Evolutionary conservation across 1,284 basidiomycete species (phyloP).

Genomic region (Austroboletus novae-zelandiae): DNA sequence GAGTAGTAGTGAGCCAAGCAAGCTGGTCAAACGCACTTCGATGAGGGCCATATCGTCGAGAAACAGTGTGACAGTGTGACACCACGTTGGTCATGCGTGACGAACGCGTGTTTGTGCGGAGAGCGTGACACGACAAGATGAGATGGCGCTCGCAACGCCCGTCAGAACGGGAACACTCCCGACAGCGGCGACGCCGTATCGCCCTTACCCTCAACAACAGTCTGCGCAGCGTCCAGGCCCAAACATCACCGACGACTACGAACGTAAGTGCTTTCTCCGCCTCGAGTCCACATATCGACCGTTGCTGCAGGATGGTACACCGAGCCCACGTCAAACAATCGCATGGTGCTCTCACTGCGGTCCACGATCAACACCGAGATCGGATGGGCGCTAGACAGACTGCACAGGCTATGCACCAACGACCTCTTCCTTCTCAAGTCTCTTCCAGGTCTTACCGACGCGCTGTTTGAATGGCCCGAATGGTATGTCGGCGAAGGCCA

Average conservation of each 20-base stretch:
- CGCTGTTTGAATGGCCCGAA: constrained; percentile 77
- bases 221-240: constrained; percentile 32
- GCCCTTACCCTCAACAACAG: constrained; percentile 24
- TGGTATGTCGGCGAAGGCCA: constrained; percentile 65
- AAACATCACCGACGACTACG: constrained; percentile 69
- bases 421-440: constrained; percentile 67
- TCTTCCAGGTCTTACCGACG: constrained; percentile 75
- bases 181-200: constrained; percentile 19
- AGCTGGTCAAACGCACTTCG: constrained; percentile 41
- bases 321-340: constrained; percentile 66
- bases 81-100: constrained; percentile 24
- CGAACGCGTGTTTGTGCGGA: constrained; percentile 5
- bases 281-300: constrained; percentile 2
- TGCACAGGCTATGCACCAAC: constrained; percentile 72
- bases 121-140: constrained; percentile 7
- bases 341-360: constrained; percentile 77
- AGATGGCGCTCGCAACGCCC: constrained; percentile 32
- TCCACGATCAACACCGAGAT: constrained; percentile 76
- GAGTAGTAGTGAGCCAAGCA: not conserved
- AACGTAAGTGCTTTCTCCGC: constrained; percentile 46
- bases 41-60: constrained; percentile 50
- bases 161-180: constrained; percentile 21
- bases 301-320: constrained; percentile 70
- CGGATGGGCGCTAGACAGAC: constrained; percentile 77
- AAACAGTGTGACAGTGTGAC: constrained; percentile 18